These are phyloP conservation scores for Warburgia ugandensis DNA, from an alignment of 164 flowering plant species.

Conservation along the genomic window DNA sequence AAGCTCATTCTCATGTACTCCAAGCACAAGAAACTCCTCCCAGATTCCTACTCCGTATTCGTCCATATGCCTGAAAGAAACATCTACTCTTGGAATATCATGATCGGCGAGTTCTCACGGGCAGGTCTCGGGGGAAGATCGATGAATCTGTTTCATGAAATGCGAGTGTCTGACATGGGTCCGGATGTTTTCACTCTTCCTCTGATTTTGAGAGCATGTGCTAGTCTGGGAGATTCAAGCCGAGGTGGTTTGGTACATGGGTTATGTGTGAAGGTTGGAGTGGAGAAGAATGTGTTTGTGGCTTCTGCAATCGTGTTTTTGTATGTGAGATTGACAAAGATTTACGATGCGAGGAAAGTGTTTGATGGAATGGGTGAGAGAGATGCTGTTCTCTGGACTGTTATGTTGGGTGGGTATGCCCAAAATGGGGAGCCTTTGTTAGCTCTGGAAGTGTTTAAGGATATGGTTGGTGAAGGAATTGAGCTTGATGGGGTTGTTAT, in stretches of 20 bases:
- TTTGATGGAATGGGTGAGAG: conserved; percentile 16
- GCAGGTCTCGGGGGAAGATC: conserved; percentile 3
- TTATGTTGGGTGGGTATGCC: conserved; percentile 19
- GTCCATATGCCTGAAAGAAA: conserved; percentile 20
- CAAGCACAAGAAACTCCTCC: conserved; percentile 11
- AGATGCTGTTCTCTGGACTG: conserved; percentile 21
- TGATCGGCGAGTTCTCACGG: conserved; percentile 20
- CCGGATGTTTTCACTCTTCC: conserved; percentile 16
- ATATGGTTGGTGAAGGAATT: conserved; percentile 11
- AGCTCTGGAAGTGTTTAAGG: conserved; percentile 15
- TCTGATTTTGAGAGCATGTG: conserved; percentile 12
- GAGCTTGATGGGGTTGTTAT: conserved; percentile 23
- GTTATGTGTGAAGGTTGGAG: conserved; percentile 10
- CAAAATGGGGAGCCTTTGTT: conserved; percentile 12
- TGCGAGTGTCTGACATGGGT: conserved; percentile 5
- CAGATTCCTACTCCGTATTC: conserved; percentile 13
- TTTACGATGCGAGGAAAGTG: conserved; percentile 7
- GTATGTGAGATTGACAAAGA: conserved; percentile 8
- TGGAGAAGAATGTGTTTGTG: conserved; percentile 15
- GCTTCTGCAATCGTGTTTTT: conserved; percentile 18
- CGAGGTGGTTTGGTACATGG: conserved; percentile 12
- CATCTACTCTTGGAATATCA: conserved; percentile 21
- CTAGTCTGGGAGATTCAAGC: conserved; percentile 3
- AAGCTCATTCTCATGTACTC: conserved; percentile 21
- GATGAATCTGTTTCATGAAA: conserved; percentile 5